These are phyloP conservation scores for Silene uniflora DNA, from an alignment of 148 eudicot genomes.

Conservation along the genomic window DNA sequence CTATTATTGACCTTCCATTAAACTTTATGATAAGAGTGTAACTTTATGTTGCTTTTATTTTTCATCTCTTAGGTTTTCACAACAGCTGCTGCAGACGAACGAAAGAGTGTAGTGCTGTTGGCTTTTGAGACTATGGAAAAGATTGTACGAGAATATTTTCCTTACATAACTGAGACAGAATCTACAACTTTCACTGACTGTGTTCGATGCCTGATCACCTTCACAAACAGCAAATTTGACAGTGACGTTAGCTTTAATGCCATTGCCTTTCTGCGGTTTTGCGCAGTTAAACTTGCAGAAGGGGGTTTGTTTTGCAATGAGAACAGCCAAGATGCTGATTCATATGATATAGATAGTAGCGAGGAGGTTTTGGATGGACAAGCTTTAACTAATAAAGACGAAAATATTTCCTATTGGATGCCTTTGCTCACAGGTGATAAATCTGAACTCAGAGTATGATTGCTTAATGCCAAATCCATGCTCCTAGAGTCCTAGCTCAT, in stretches of 20 bases:
- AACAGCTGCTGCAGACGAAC: slow-evolving; percentile 95
- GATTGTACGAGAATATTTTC: slow-evolving; percentile 93
- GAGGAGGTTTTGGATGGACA: slow-evolving; percentile 47
- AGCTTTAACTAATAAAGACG: slow-evolving; percentile 50
- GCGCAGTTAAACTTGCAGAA: slow-evolving; percentile 97
- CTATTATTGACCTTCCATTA: background rate
- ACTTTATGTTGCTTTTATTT: slow-evolving; percentile 9
- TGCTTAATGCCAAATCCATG: background rate
- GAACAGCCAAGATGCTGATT: slow-evolving; percentile 46
- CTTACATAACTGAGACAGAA: slow-evolving; percentile 94
- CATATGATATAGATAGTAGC: slow-evolving; percentile 31
- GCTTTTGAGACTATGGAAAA: slow-evolving; percentile 99
- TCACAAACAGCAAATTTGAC: slow-evolving; percentile 81
- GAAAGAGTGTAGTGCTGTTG: slow-evolving; percentile 83
- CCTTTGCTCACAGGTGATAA: slow-evolving; percentile 88
- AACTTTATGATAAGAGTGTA: background rate
- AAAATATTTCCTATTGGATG: slow-evolving; percentile 70
- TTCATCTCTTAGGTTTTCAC: slow-evolving; percentile 70
- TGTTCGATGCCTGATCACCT: slow-evolving; percentile 89
- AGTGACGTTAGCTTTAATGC: slow-evolving; percentile 99
- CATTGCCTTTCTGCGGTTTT: slow-evolving; percentile 95
- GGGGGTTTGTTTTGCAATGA: slow-evolving; percentile 74
- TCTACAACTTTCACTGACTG: slow-evolving; percentile 88
- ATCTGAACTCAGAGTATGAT: slow-evolving; percentile 1
- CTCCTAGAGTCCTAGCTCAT: too few species aligned